Conservation (phyloP, 176 grass and related monocot genomes). For the Raddia guianensis region DNA sequence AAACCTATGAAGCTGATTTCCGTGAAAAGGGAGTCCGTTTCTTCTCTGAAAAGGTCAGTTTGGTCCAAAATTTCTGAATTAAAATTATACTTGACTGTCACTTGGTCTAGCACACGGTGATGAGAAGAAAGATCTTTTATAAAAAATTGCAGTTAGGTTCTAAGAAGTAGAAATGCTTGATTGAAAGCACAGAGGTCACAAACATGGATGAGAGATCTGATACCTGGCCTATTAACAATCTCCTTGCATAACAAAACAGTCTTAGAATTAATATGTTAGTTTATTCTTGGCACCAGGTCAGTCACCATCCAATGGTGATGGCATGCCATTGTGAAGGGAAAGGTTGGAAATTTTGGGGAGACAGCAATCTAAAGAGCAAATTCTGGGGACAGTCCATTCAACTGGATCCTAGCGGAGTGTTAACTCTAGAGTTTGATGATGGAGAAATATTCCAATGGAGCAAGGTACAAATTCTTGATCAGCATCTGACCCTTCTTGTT, state of each 20-base stretch:
- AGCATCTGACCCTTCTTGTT: not conserved
- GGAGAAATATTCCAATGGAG: constrained; percentile 95
- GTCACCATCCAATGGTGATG: constrained; percentile 91
- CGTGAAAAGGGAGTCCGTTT: constrained; percentile 87
- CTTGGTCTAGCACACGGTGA: not conserved
- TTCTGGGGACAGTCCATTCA: constrained; percentile 95
- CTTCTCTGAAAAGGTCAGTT: constrained; percentile 85
- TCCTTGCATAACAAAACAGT: not conserved
- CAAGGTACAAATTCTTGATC: constrained; percentile 59
- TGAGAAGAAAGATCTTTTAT: constrained; percentile 18
- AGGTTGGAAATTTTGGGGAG: constrained; percentile 94
- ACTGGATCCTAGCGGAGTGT: constrained; percentile 66
- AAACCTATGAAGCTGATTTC: constrained; percentile 91
- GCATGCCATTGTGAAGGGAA: constrained; percentile 91
- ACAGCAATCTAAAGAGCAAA: constrained; percentile 84
- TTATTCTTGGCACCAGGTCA: constrained; percentile 70
- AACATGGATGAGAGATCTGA: constrained; percentile 4
- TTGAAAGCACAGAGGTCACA: constrained; percentile 6
- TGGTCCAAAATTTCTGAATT: constrained; percentile 26
- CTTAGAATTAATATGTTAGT: constrained; percentile 26
- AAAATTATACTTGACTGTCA: constrained; percentile 13
- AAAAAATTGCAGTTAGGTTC: constrained; percentile 1
- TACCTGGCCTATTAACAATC: constrained; percentile 3
- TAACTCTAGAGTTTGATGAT: constrained; percentile 91
- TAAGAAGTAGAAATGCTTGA: constrained; percentile 23